Conservation (phyloP, 352 stramenopile genomes). For the Phytophthora lateralis region DNA sequence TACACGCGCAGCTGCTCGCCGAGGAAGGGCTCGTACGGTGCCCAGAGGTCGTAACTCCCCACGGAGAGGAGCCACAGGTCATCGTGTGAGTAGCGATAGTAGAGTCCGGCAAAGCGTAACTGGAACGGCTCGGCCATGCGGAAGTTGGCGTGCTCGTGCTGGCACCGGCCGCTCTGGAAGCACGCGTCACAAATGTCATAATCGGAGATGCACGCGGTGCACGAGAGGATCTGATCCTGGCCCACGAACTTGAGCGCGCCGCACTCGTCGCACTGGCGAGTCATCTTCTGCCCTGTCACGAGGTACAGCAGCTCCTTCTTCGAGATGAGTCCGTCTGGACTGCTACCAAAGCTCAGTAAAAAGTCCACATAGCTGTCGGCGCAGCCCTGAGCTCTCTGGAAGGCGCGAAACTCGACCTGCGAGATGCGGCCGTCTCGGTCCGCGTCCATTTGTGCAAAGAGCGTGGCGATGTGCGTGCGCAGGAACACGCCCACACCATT, state of each 20-base stretch:
- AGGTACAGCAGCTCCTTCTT: slow-evolving; percentile 43
- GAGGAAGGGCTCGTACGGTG: slow-evolving; percentile 42
- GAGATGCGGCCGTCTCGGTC: slow-evolving; percentile 31
- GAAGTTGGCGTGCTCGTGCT: slow-evolving; percentile 42
- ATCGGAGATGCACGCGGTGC: slow-evolving; percentile 30
- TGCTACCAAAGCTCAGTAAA: slow-evolving; percentile 30
- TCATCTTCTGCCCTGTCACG: slow-evolving; percentile 40
- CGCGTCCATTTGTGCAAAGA: slow-evolving; percentile 36
- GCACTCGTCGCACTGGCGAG: slow-evolving; percentile 43
- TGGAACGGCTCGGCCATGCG: slow-evolving; percentile 44
- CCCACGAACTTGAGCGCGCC: slow-evolving; percentile 38
- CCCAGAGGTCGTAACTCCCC: slow-evolving; percentile 39
- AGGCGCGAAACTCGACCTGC: slow-evolving; percentile 31
- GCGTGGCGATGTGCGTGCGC: slow-evolving; percentile 34
- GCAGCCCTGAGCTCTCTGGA: slow-evolving; percentile 34
- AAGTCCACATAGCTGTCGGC: slow-evolving; percentile 45
- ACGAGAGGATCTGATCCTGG: slow-evolving; percentile 39
- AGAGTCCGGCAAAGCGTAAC: slow-evolving; percentile 38
- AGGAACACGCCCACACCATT: slow-evolving; percentile 43
- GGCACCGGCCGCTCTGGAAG: slow-evolving; percentile 34
- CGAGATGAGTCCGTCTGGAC: slow-evolving; percentile 24
- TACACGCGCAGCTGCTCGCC: slow-evolving; percentile 25
- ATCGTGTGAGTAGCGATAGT: slow-evolving; percentile 42
- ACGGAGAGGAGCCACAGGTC: slow-evolving; percentile 38
- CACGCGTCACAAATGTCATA: slow-evolving; percentile 37